Evolutionary conservation across 768 basidiomycete species (phyloP), one percentile per base, ranked within the genome.

Genomic region (Psilocybe sp.): DNA sequence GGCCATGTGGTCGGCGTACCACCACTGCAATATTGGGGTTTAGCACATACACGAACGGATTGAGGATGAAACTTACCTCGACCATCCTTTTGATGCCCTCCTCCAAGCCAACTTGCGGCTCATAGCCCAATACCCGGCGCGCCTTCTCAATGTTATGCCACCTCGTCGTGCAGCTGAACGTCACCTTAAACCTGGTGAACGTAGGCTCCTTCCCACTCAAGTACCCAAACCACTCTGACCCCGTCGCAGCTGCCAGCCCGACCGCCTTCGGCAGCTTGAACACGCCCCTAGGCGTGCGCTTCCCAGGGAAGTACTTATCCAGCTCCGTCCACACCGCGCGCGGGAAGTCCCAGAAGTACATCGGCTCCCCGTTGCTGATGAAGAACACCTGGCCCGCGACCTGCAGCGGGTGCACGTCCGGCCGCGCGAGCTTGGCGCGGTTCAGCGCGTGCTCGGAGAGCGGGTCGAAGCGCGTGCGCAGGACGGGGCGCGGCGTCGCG

Each of bases 131-230:
- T 52, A 98, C 79, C 51, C 93, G 72, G 58, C 94, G 75, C 9
- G 96, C 89, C 72, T 89, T 94, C 70, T 98, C 97, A 40, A 95
- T 92, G 62, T 97, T 96, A 69, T 95, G 89, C 75, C 86, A 98
- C 54, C 94, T 77, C 47, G 78, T 78, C 38, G 84, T 84, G 63
- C 87, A 90, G 45, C 81, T 85, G 64, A 84, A 93, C 15, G 81
- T 79, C 19, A 98, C 89, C 56, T 90, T 84, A 69, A 84, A 95
- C 50, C 77, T 76, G 15, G 94, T 98, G 60, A 99, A 91, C 14
- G 85, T 83, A 10, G 92, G 84, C 62, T 91, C 84, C 65, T 82
- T 87, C 8, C 93, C 90, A 2, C 76, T 71, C 35, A 93, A 49
- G 77, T 82, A 85, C 10, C 81, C 77, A 69, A 79, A 84, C 70